Conservation (phyloP, 2,329 filamentous ascomycete species). For the Colletotrichum higginsianum region DNA sequence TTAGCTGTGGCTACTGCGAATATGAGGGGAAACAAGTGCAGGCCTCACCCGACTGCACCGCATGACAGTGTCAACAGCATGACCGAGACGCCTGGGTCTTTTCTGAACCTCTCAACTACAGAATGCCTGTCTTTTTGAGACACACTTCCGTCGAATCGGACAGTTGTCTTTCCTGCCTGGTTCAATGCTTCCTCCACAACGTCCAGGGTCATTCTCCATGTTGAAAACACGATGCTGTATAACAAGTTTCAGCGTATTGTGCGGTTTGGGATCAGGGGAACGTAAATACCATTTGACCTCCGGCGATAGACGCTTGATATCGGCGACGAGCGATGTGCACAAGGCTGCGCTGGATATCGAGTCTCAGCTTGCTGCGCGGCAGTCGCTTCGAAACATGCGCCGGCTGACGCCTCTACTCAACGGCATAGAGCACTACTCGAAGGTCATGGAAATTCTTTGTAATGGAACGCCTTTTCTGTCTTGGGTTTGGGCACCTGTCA, state of each 20-base stretch:
- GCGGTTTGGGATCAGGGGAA: background rate
- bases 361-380: constrained; percentile 53
- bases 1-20: background rate
- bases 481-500: constrained; percentile 62
- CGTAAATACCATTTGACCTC: background rate
- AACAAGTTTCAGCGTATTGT: background rate
- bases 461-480: constrained; percentile 62
- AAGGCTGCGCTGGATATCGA: constrained; percentile 53
- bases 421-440: constrained; percentile 59
- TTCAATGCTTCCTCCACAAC: background rate
- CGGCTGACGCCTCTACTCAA: constrained; percentile 59
- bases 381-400: constrained; percentile 59
- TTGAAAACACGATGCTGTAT: background rate
- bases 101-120: constrained; percentile 58
- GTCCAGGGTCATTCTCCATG: background rate
- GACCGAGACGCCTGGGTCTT: constrained; percentile 55
- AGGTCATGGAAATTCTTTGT: constrained; percentile 58
- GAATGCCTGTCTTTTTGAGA: constrained; percentile 57
- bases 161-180: constrained; percentile 17
- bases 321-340: background rate
- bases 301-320: background rate
- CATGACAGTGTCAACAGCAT: constrained; percentile 66
- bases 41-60: constrained; percentile 64
- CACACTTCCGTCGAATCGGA: constrained; percentile 65
- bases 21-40: background rate